Evolutionary conservation across 2,329 filamentous ascomycete genomes (phyloP).

Genomic region (Penicillium brevicompactum): DNA sequence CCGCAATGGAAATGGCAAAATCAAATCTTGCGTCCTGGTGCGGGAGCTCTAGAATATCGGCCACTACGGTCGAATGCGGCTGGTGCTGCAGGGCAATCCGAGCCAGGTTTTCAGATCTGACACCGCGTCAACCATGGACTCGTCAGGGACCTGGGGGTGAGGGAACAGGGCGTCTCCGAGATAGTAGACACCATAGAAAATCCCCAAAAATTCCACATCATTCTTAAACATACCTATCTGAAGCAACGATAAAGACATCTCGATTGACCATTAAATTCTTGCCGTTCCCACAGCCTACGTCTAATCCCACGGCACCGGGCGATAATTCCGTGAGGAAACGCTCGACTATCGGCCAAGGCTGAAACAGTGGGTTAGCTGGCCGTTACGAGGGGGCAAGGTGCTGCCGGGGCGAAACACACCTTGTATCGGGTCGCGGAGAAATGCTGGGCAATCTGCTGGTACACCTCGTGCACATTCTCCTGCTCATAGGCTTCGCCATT

Average conservation of each 20-base stretch:
- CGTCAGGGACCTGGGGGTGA: slow-evolving; percentile 4
- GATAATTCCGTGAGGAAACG: slow-evolving; percentile 69
- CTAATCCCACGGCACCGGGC: slow-evolving; percentile 77
- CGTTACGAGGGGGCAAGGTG: background rate
- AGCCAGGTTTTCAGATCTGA: slow-evolving; percentile 60
- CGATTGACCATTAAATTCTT: slow-evolving; percentile 87
- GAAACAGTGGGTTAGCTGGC: slow-evolving; percentile 6
- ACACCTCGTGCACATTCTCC: slow-evolving; percentile 86
- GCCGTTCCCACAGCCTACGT: slow-evolving; percentile 95
- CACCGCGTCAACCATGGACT: slow-evolving; percentile 5
- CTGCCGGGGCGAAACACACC: slow-evolving; percentile 46
- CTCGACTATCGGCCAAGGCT: slow-evolving; percentile 91
- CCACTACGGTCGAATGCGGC: slow-evolving; percentile 71
- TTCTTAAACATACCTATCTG: slow-evolving; percentile 67
- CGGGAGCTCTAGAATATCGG: slow-evolving; percentile 81
- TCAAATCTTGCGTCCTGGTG: slow-evolving; percentile 70
- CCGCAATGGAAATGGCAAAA: slow-evolving; percentile 92
- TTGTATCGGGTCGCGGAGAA: slow-evolving; percentile 62
- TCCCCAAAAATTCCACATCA: slow-evolving; percentile 29
- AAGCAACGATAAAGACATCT: slow-evolving; percentile 76
- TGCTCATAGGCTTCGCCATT: slow-evolving; percentile 66
- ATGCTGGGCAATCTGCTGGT: slow-evolving; percentile 60
- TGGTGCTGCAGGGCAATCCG: slow-evolving; percentile 60
- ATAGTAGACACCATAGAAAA: slow-evolving; percentile 30
- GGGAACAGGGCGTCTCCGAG: slow-evolving; percentile 9